Conservation (phyloP, 2,329 filamentous ascomycete genomes). For the Colletotrichum sp. region DNA sequence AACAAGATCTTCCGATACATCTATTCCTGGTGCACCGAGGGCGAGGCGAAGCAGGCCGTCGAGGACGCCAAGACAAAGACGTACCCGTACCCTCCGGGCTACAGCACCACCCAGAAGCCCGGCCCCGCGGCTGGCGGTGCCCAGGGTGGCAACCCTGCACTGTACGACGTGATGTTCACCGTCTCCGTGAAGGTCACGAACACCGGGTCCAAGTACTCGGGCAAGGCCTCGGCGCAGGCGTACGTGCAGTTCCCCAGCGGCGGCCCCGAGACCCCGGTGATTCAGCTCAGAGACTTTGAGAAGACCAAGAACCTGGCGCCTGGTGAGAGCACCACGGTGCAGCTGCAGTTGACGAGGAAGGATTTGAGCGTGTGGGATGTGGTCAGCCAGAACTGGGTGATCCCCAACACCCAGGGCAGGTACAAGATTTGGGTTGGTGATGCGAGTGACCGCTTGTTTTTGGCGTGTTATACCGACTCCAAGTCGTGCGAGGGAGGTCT, state of each 20-base stretch:
- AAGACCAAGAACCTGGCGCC: slow-evolving; percentile 63
- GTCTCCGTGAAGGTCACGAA: slow-evolving; percentile 56
- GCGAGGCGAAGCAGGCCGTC: slow-evolving; percentile 44
- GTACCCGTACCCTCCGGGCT: slow-evolving; percentile 71
- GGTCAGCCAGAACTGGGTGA: slow-evolving; percentile 70
- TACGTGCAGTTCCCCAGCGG: slow-evolving; percentile 49
- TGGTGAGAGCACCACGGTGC: slow-evolving; percentile 57
- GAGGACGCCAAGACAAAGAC: slow-evolving; percentile 33
- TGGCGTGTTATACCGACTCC: slow-evolving; percentile 22
- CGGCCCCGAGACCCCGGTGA: slow-evolving; percentile 66
- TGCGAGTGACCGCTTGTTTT: slow-evolving; percentile 35
- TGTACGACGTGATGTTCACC: slow-evolving; percentile 57
- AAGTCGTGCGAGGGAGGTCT: slow-evolving; percentile 9
- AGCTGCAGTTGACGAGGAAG: slow-evolving; percentile 66
- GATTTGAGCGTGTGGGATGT: slow-evolving; percentile 79
- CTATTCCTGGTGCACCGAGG: slow-evolving; percentile 67
- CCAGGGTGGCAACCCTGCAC: slow-evolving; percentile 70
- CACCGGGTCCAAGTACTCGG: slow-evolving; percentile 45
- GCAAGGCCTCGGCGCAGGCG: slow-evolving; percentile 51
- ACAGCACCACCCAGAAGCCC: slow-evolving; percentile 53
- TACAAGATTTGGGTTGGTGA: slow-evolving; percentile 45
- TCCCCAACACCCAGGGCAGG: slow-evolving; percentile 39
- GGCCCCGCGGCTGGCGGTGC: slow-evolving; percentile 69
- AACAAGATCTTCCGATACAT: slow-evolving; percentile 67
- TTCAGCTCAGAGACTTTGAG: slow-evolving; percentile 75